Evolutionary conservation across 1,284 basidiomycete genomes (phyloP), one percentile per base, ranked within the genome.

Genomic region (Athelia sp.): DNA sequence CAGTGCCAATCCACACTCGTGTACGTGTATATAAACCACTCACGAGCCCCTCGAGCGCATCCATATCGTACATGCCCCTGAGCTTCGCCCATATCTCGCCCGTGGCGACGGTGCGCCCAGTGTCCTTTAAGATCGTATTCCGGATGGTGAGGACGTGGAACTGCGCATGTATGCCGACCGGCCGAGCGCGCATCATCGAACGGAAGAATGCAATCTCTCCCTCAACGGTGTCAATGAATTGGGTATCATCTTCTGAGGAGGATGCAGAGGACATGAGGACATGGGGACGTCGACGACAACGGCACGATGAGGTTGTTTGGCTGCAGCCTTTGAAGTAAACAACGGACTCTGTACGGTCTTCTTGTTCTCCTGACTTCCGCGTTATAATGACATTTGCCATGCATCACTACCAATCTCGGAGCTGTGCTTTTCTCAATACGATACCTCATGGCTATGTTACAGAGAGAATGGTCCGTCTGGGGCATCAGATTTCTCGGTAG

Each of bases 191-290:
- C 77, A 84, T 88, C 36, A 90, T 72, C 2, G 86, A 82, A 46
- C 84, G 78, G 60, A 90, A 90, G 67, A 92, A 86, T 3, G 84
- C 75, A 42, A 90, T 87, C 65, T 91, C 89, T 36, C 88, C 88
- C 58, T 86, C 81, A 50, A 89, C 79, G 4, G 78, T 82, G 60
- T 84, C 76, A 22, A 91, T 78, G 59, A 86, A 78, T 19, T 46
- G 36, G 31, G 38, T 44, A 8, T 53, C 52, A 14, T 29, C 46
- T 43, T 55, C 50, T 23, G 45, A 42, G 3, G 49, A 48, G 15
- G 36, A 40, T 9, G 6, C n/a, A 4, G n/a, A 21, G 15, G 36
- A 40, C 36, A 40, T 40, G 19, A n/a, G n/a, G n/a, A n/a, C n/a
- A n/a, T n/a, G n/a, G n/a, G n/a, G n/a, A n/a, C n/a, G n/a, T n/a